Percentiles rank a stretch among this genome's conserved stretches.
Conservation (phyloP, 768 basidiomycete species). For the Hydnomerulius pinastri region DNA sequence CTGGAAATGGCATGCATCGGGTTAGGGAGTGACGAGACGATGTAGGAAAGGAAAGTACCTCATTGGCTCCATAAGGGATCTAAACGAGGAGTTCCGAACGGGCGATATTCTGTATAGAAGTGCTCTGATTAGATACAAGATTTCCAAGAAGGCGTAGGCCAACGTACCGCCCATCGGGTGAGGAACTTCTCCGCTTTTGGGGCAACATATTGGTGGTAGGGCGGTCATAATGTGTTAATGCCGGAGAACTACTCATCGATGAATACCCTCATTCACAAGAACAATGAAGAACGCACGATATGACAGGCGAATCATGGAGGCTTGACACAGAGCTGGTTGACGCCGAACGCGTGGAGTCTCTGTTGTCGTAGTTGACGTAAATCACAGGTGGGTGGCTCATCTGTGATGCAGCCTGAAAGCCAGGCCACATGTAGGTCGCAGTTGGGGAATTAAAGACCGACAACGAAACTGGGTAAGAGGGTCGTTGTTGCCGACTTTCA, state of each 20-base stretch:
- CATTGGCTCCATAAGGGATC: slow-evolving; percentile 26
- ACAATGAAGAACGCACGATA: slow-evolving; percentile 30
- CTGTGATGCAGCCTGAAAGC: slow-evolving; percentile 44
- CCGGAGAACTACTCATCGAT: slow-evolving; percentile 29
- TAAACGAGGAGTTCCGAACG: slow-evolving; percentile 14
- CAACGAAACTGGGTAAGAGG: slow-evolving; percentile 32
- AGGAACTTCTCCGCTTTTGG: slow-evolving; percentile 35
- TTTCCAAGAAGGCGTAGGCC: slow-evolving; percentile 1
- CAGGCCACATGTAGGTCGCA: slow-evolving; percentile 51
- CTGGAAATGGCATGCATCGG: slow-evolving; percentile 12
- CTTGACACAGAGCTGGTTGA: slow-evolving; percentile 33
- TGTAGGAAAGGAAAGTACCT: slow-evolving; percentile 20
- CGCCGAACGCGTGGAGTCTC: slow-evolving; percentile 33
- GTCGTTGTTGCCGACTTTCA: slow-evolving; percentile 29
- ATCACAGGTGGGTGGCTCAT: slow-evolving; percentile 41
- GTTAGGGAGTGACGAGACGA: slow-evolving; percentile 7
- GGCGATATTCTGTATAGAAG: slow-evolving; percentile 14
- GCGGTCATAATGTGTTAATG: slow-evolving; percentile 27
- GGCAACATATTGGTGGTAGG: slow-evolving; percentile 32
- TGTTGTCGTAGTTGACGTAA: slow-evolving; percentile 38
- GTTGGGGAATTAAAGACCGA: slow-evolving; percentile 45
- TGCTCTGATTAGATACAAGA: slow-evolving; percentile 12
- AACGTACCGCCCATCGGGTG: slow-evolving; percentile 31
- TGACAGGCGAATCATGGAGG: slow-evolving; percentile 28
- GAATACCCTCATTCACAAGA: slow-evolving; percentile 10